phyloP scores from a whole-genome alignment of 179 eudicot species.

The Silene noctiflora region DNA sequence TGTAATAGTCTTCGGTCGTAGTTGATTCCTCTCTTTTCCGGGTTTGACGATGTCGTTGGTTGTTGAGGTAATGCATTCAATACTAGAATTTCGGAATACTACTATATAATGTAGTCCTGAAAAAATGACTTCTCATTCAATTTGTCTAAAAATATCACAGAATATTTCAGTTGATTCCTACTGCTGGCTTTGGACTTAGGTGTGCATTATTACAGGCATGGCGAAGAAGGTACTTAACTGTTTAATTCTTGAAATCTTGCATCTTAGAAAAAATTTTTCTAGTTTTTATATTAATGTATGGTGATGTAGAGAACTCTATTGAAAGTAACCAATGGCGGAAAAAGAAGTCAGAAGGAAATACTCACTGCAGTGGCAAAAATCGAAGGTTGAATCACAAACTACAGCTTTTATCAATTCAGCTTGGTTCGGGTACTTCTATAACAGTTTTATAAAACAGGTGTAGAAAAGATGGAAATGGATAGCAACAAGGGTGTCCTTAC shows the following conservation, averaged over 20 bases:
- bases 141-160: background rate
- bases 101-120: background rate
- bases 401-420: background rate
- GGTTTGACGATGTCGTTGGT: constrained; percentile 7
- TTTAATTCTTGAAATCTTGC: background rate
- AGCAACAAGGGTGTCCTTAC: constrained; percentile 36
- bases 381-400: too few relatives aligned
- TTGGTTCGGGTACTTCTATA: background rate
- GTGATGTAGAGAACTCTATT: constrained; percentile 37
- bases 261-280: background rate
- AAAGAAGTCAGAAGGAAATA: constrained; percentile 30
- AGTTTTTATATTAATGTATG: background rate
- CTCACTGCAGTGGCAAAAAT: constrained; percentile 39
- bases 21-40: background rate
- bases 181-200: background rate
- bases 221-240: constrained; percentile 27
- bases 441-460: constrained; percentile 25
- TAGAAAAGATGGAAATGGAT: constrained; percentile 37
- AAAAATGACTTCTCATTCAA: background rate
- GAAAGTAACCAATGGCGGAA: constrained; percentile 31
- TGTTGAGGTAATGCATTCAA: background rate
- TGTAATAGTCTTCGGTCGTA: constrained; percentile 10
- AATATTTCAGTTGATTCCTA: background rate
- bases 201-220: constrained; percentile 16
- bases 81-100: background rate